Percentiles rank a stretch among this genome's conserved stretches.
phyloP scores from a whole-genome alignment of 73 alveolate species.

The Paramecium sonneborni region DNA sequence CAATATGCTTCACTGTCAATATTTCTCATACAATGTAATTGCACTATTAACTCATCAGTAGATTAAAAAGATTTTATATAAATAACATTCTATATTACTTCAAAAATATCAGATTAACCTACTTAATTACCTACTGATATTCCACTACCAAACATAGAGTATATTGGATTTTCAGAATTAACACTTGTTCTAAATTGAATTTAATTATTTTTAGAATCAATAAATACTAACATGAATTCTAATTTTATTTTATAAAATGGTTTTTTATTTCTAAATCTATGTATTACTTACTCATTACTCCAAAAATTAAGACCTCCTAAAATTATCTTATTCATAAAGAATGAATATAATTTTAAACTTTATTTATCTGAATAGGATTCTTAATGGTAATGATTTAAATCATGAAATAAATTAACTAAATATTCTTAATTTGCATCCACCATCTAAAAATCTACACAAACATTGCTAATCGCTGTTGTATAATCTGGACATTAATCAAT shows the following conservation, averaged over 20 bases:
- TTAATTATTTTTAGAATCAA: background rate
- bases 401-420: background rate
- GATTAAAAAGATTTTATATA: background rate
- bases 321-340: background rate
- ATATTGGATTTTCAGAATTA: background rate
- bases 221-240: background rate
- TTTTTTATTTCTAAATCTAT: background rate
- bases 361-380: background rate
- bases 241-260: background rate
- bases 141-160: background rate
- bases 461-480: background rate
- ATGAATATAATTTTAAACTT: background rate
- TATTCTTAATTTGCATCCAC: background rate
- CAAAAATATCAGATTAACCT: background rate
- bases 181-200: background rate
- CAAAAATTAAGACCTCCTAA: slow-evolving; percentile 7
- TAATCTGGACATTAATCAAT: background rate
- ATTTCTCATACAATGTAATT: background rate
- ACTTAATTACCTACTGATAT: background rate
- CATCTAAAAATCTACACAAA: background rate
- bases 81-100: background rate
- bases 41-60: background rate
- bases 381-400: background rate
- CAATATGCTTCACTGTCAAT: background rate
- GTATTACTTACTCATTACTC: background rate